phyloP scores from a whole-genome alignment of 2,329 filamentous ascomycete species.

The Cercospora zeae-maydis region DNA sequence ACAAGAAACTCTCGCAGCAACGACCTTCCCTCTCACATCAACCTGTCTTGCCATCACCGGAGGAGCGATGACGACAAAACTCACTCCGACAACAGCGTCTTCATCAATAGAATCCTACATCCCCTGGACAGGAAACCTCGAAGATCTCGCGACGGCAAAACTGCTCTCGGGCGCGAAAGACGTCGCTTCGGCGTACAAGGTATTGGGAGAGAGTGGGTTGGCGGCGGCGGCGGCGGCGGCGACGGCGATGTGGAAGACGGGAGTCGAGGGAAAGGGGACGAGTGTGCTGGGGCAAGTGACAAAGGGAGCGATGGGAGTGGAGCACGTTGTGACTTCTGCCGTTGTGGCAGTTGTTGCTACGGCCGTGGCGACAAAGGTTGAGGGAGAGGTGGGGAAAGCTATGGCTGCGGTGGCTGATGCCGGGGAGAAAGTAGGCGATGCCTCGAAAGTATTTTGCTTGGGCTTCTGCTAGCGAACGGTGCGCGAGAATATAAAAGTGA shows the following conservation, averaged over 20 bases:
- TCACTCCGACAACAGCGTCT: not conserved
- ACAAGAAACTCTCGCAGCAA: slow-evolving; percentile 1
- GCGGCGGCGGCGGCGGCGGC: no score
- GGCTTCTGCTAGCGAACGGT: not conserved
- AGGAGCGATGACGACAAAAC: not conserved
- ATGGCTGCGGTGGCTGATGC: not conserved
- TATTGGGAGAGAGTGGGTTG: not conserved
- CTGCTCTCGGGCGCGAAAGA: not conserved
- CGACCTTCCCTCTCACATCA: not conserved
- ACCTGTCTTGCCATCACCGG: slow-evolving; percentile 5
- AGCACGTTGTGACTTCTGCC: not conserved
- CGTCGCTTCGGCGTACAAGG: not conserved
- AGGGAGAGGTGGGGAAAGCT: not conserved
- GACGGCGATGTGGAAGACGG: not conserved
- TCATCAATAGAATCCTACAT: not conserved
- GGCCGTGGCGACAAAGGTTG: not conserved
- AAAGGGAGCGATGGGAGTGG: not conserved
- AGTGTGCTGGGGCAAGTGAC: not conserved
- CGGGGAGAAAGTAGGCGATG: not conserved
- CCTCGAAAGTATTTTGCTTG: not conserved
- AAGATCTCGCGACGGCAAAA: not conserved
- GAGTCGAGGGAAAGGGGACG: not conserved
- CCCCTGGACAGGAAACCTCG: not conserved
- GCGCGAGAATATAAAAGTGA: no score
- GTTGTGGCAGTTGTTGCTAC: not conserved